Evolutionary conservation across 2,329 filamentous ascomycete species (phyloP).

Genomic region (Phaeosphaeria sp.): DNA sequence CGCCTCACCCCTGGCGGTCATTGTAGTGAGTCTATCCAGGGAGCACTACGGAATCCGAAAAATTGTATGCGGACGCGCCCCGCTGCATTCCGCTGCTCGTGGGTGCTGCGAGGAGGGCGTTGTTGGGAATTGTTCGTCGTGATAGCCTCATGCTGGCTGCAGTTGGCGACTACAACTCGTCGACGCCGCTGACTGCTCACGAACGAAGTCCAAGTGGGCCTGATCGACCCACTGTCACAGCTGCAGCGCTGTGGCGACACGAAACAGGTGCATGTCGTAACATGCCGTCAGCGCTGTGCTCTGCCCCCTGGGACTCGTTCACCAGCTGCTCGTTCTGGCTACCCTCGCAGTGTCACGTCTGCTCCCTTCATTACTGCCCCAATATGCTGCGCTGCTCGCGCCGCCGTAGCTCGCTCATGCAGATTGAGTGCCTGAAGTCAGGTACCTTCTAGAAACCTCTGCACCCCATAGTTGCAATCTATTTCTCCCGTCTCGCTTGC

Average conservation of each 20-base stretch:
- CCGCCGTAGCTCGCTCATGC: conserved; percentile 4
- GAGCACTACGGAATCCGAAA: conserved; percentile 1
- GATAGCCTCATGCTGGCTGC: neutral
- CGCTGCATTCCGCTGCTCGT: conserved; percentile 7
- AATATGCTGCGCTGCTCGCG: conserved; percentile 23
- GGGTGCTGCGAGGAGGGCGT: neutral
- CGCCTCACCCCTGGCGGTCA: conserved; percentile 11
- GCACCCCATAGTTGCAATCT: conserved; percentile 44
- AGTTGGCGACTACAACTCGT: neutral
- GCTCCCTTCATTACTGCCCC: conserved; percentile 24
- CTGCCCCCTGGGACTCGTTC: conserved; percentile 18
- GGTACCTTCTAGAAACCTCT: conserved; percentile 38
- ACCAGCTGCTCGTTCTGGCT: conserved; percentile 20
- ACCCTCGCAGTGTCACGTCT: conserved; percentile 20
- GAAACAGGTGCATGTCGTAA: conserved; percentile 41
- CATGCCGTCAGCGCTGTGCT: conserved; percentile 32
- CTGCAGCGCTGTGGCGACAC: conserved; percentile 35
- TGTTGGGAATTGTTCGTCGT: neutral
- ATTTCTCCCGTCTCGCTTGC: conserved; percentile 30
- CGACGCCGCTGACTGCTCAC: neutral
- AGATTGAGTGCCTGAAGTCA: conserved; percentile 20
- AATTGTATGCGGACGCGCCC: conserved; percentile 14
- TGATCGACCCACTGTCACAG: conserved; percentile 32
- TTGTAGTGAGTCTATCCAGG: neutral
- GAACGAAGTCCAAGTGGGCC: conserved; percentile 18